phyloP scores from a whole-genome alignment of 495 filamentous ascomycete species.

The Trichoderma erinaceum region DNA sequence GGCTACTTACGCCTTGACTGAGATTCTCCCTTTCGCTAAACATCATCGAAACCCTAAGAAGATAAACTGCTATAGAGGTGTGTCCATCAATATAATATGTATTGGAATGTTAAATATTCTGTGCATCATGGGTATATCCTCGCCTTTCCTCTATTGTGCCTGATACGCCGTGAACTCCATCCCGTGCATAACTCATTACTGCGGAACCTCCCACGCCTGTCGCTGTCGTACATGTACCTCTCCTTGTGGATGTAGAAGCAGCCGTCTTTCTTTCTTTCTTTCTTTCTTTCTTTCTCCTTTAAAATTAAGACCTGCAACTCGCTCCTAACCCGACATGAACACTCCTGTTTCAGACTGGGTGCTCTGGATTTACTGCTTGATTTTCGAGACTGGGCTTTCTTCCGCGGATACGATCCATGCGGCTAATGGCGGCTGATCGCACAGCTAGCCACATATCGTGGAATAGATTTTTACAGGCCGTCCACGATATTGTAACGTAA shows the following conservation, averaged over 20 bases:
- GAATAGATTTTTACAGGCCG: neutral
- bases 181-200: neutral
- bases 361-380: neutral
- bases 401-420: neutral
- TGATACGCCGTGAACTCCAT: neutral
- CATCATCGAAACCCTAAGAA: too few species aligned
- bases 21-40: too few species aligned
- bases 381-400: neutral
- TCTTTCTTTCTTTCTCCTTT: too few species aligned
- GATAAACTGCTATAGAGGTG: too few species aligned
- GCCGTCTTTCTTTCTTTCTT: too few species aligned
- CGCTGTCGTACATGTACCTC: neutral
- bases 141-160: neutral
- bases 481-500: constrained; percentile 27
- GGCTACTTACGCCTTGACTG: too few species aligned
- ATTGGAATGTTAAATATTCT: neutral
- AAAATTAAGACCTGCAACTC: too few species aligned
- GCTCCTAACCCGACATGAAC: too few species aligned
- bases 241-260: neutral
- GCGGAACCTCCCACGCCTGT: neutral
- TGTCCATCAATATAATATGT: too few species aligned
- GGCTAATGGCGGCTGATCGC: neutral
- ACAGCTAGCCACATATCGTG: neutral
- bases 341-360: neutral
- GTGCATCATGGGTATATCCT: neutral